Conservation (phyloP, 73 alveolate species). For the Paramecium bursaria region DNA sequence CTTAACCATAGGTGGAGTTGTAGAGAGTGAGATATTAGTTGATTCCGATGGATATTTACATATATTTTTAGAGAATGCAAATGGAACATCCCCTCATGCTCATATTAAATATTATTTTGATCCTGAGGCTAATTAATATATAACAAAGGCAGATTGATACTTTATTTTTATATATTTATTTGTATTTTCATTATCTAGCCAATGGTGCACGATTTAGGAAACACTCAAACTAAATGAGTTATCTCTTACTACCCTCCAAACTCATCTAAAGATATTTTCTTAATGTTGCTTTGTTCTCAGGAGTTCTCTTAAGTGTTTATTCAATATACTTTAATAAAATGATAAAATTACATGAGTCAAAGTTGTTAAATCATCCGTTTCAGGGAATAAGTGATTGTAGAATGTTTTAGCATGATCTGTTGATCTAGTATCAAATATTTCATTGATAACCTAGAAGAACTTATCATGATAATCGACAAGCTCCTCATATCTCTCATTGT, state of each 20-base stretch:
- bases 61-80: constrained; percentile 90
- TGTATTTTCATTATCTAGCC: background rate
- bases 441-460: constrained; percentile 48
- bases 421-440: constrained; percentile 28
- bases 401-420: constrained; percentile 59
- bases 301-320: background rate
- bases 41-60: constrained; percentile 95
- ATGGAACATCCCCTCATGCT: constrained; percentile 95
- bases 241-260: constrained; percentile 19
- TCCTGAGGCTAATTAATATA: constrained; percentile 64
- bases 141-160: constrained; percentile 67
- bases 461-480: constrained; percentile 58
- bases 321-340: constrained; percentile 8
- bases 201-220: constrained; percentile 10
- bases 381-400: constrained; percentile 53
- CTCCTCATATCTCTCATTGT: constrained; percentile 14
- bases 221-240: constrained; percentile 49
- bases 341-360: background rate
- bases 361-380: constrained; percentile 64
- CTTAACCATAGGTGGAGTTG: constrained; percentile 81
- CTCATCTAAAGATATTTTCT: background rate
- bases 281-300: background rate
- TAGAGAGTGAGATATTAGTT: constrained; percentile 88
- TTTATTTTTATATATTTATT: too few relatives aligned
- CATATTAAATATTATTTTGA: constrained; percentile 75